These are phyloP conservation scores for Basidiobolus heterosporus DNA, from an alignment of 371 early-diverging fungal genomes.

Conservation along the genomic window DNA sequence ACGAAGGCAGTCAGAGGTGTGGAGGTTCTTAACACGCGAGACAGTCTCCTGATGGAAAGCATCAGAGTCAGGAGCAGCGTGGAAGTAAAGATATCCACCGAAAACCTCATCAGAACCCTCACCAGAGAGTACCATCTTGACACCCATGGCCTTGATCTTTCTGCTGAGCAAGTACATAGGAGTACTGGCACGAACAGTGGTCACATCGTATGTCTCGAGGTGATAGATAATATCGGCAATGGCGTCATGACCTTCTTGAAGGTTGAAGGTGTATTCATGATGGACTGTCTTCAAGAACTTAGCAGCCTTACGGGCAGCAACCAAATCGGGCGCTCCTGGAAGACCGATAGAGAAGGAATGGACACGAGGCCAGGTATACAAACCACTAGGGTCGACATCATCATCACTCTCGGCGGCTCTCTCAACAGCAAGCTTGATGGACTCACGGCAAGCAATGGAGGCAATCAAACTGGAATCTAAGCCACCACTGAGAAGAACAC, in stretches of 20 bases:
- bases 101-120: conserved; percentile 93
- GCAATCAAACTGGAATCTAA: conserved; percentile 89
- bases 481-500: conserved; percentile 87
- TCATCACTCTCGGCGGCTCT: conserved; percentile 27
- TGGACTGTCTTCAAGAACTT: conserved; percentile 78
- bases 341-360: conserved; percentile 94
- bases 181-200: conserved; percentile 91
- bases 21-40: conserved; percentile 78
- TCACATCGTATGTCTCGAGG: conserved; percentile 96
- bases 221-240: conserved; percentile 87
- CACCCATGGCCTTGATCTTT: conserved; percentile 92
- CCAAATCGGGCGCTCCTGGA: conserved; percentile 82
- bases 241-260: conserved; percentile 90
- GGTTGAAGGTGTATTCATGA: conserved; percentile 85
- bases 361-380: conserved; percentile 18
- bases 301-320: conserved; percentile 79
- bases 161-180: conserved; percentile 92
- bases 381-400: conserved; percentile 51
- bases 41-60: conserved; percentile 79
- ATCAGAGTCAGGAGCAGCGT: conserved; percentile 67
- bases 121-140: conserved; percentile 95
- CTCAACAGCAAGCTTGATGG: conserved; percentile 31
- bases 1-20: conserved; percentile 84
- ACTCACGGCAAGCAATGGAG: conserved; percentile 72
- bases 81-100: conserved; percentile 95